Conservation (phyloP, 2,329 filamentous ascomycete species). For the Cladosporium cucumerinum region DNA sequence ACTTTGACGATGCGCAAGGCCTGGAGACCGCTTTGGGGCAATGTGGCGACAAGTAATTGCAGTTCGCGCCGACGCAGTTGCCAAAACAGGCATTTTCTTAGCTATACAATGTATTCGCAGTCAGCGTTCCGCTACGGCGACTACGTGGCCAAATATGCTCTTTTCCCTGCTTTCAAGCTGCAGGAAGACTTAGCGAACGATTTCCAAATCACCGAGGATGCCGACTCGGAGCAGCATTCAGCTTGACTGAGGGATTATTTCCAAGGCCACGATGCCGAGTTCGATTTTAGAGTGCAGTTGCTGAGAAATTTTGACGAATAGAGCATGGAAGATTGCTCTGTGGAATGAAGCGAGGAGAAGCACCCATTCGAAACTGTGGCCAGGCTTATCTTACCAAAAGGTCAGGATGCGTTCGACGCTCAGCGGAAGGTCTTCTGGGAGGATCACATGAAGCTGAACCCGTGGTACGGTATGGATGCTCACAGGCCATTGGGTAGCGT, state of each 20-base stretch:
- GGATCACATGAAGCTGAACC: slow-evolving; percentile 31
- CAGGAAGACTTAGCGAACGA: slow-evolving; percentile 24
- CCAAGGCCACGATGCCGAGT: slow-evolving; percentile 26
- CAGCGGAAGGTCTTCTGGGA: slow-evolving; percentile 32
- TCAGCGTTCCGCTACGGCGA: slow-evolving; percentile 33
- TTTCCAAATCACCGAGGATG: slow-evolving; percentile 19
- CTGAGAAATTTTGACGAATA: slow-evolving; percentile 31
- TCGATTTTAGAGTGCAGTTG: slow-evolving; percentile 35
- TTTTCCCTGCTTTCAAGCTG: slow-evolving; percentile 27
- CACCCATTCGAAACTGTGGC: slow-evolving; percentile 33
- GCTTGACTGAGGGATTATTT: slow-evolving; percentile 32
- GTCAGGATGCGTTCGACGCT: slow-evolving; percentile 28
- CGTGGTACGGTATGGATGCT: slow-evolving; percentile 29
- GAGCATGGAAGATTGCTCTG: slow-evolving; percentile 31
- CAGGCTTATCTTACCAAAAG: slow-evolving; percentile 27
- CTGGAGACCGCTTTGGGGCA: slow-evolving; percentile 27
- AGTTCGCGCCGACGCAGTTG: slow-evolving; percentile 30
- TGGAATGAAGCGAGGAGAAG: slow-evolving; percentile 34
- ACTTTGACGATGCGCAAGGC: slow-evolving; percentile 28
- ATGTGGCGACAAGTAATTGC: slow-evolving; percentile 32
- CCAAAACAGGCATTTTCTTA: slow-evolving; percentile 39
- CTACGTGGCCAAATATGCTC: slow-evolving; percentile 31
- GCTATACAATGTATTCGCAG: slow-evolving; percentile 32
- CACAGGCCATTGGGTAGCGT: slow-evolving; percentile 31
- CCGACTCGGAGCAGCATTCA: slow-evolving; percentile 25